Base-by-base conservation (phyloP, 805 yeast species). In the Saturnispora sekii region DNA sequence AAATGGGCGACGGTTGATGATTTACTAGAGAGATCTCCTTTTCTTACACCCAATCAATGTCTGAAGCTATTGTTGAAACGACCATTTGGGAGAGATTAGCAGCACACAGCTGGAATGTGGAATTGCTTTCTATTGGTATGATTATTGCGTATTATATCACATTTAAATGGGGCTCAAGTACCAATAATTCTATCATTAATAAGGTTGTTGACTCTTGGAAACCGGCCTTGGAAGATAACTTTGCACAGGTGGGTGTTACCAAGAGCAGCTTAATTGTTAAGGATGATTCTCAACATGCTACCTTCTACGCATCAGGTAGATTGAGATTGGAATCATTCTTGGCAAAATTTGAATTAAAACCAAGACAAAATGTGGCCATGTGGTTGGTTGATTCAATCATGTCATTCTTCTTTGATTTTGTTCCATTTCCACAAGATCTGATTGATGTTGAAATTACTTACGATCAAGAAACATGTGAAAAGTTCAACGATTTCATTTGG, bases 251-350 rank as follows among this genome's bases (percentile, higher is more conserved):
- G 48, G 96, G 96, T 50, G 76, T 72, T 32, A 57, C 68, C 6
- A 46, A 57, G 34, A 66, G 64, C 17, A 61, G 68, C 46, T 63
- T 77, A 55, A 69, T 71, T 51, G 68, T 79, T 53, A 72, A 76
- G 61, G 94, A 83, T 58, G 74, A 78, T 40, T 67, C 79, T 21
- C 79, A 81, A 54, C 67, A 71, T 48, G 86, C 64, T 62, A 64
- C 69, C 10, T 69, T 84, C 32, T 93, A 86, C 61, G 95, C 96
- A 36, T 75, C 95, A 46, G 98, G 98, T 50, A 80, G 98, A 63
- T 68, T 77, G 48, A 81, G 86, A 61, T 73, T 93, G 49, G 77
- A 77, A 48, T 71, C 76, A 45, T 65, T 88, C 47, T 66, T 73
- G 46, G 70, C 81, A 39, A 76, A 73, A 50, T 70, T 88, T 60